Percentiles rank a stretch among this genome's conserved stretches.
Conservation (phyloP, 2,329 filamentous ascomycete genomes). For the Stagonosporopsis vannaccii region DNA sequence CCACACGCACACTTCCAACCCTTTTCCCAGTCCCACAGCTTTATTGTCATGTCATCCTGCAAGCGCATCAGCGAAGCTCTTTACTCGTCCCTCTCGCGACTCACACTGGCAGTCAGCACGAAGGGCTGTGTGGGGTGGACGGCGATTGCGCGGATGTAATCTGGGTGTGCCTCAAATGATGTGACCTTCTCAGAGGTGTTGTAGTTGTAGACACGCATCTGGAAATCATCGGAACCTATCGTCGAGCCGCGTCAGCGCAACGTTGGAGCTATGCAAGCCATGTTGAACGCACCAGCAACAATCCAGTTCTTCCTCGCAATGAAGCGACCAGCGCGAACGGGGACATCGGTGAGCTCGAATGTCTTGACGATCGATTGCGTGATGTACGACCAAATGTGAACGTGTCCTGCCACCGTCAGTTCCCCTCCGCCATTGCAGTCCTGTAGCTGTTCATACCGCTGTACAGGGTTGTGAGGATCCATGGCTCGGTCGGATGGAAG, state of each 20-base stretch:
- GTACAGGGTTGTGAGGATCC: conserved; percentile 92
- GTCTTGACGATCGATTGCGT: conserved; percentile 88
- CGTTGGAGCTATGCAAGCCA: neutral
- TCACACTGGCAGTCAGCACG: conserved; percentile 83
- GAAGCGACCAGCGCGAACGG: conserved; percentile 94
- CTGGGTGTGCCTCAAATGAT: conserved; percentile 94
- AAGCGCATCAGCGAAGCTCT: conserved; percentile 29
- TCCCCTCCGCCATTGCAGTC: conserved; percentile 5
- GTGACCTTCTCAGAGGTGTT: conserved; percentile 99
- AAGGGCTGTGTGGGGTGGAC: conserved; percentile 96
- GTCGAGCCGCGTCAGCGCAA: conserved; percentile 29
- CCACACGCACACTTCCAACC: conserved; percentile 79
- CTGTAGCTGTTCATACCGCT: conserved; percentile 68
- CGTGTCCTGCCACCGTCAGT: conserved; percentile 73
- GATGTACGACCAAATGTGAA: conserved; percentile 97
- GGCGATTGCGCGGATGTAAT: conserved; percentile 96
- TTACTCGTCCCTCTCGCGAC: conserved; percentile 18
- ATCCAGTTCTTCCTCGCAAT: conserved; percentile 99
- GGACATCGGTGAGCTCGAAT: conserved; percentile 98
- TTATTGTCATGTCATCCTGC: conserved; percentile 66
- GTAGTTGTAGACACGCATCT: conserved; percentile 88
- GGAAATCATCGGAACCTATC: conserved; percentile 81
- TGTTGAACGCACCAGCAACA: conserved; percentile 70
- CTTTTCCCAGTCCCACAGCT: conserved; percentile 99
- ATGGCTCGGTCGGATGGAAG: conserved; percentile 96